Evolutionary conservation across 2,329 filamentous ascomycete species (phyloP).

Genomic region (Botrytis deweyae): DNA sequence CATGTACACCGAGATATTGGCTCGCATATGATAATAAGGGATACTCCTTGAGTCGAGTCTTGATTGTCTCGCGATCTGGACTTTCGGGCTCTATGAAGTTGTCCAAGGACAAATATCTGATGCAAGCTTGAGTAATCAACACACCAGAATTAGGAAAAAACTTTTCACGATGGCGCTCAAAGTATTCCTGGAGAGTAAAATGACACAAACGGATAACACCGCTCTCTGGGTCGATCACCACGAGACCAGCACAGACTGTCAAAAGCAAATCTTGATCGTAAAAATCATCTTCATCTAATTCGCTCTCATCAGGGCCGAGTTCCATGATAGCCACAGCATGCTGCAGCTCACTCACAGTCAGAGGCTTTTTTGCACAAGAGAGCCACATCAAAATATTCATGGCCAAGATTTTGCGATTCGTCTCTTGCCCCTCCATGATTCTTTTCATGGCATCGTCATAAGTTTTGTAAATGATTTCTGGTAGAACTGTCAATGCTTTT

Average conservation of each 20-base stretch:
- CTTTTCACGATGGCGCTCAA: constrained; percentile 22
- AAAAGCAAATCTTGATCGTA: constrained; percentile 23
- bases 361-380: constrained; percentile 39
- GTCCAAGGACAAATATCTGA: constrained; percentile 34
- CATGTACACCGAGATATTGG: constrained; percentile 40
- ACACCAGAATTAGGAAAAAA: constrained; percentile 22
- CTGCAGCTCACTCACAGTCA: constrained; percentile 42
- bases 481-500: constrained; percentile 36
- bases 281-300: constrained; percentile 31
- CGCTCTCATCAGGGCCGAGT: constrained; percentile 36
- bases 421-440: constrained; percentile 27
- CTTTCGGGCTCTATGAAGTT: constrained; percentile 29
- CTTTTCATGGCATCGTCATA: constrained; percentile 47
- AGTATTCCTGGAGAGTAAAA: constrained; percentile 36
- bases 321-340: constrained; percentile 45
- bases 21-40: constrained; percentile 39
- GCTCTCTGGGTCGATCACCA: constrained; percentile 34
- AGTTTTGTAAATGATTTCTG: constrained; percentile 17
- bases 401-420: constrained; percentile 17
- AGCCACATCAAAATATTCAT: constrained; percentile 41
- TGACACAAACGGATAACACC: constrained; percentile 34
- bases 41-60: constrained; percentile 28
- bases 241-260: constrained; percentile 32
- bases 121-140: constrained; percentile 26
- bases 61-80: not conserved